Percentiles rank a stretch among this genome's conserved stretches.
Evolutionary conservation across 495 filamentous ascomycete genomes (phyloP).

Genomic region (Penicillium riverlandense): DNA sequence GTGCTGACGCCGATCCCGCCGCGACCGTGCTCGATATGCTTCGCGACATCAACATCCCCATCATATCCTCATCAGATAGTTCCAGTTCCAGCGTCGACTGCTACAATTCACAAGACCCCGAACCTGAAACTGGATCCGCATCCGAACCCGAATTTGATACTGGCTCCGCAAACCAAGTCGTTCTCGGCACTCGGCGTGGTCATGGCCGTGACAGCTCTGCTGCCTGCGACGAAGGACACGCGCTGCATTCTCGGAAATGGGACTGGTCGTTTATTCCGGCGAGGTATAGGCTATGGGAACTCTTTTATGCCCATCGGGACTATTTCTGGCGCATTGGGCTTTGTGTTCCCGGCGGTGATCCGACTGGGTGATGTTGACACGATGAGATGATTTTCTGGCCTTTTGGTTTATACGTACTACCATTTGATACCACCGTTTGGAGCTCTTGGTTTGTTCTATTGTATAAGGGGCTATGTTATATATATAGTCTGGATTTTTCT

Average conservation of each 20-base stretch:
- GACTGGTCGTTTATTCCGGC: conserved; percentile 47
- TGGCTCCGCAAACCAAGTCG: conserved; percentile 1
- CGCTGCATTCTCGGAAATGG: conserved; percentile 13
- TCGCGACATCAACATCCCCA: conserved; percentile 5
- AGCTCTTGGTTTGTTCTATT: too few species aligned
- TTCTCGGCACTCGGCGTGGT: conserved; percentile 1
- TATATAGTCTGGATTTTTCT: too few species aligned
- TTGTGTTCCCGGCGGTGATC: conserved; percentile 81
- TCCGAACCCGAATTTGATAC: too few species aligned
- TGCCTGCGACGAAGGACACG: conserved; percentile 8
- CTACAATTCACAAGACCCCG: background rate
- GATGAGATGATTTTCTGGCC: background rate
- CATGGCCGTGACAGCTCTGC: background rate
- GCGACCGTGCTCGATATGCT: conserved; percentile 4
- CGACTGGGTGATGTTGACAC: conserved; percentile 18
- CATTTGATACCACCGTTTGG: background rate
- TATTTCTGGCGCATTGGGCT: conserved; percentile 93
- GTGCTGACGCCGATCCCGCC: conserved; percentile 18
- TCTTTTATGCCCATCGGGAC: conserved; percentile 92
- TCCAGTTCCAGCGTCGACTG: background rate
- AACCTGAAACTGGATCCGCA: background rate
- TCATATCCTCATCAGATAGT: background rate
- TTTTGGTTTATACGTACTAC: background rate
- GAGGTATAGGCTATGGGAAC: conserved; percentile 71
- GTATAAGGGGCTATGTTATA: too few species aligned